phyloP scores from a whole-genome alignment of 306 rosid species.

The Delonix regia region DNA sequence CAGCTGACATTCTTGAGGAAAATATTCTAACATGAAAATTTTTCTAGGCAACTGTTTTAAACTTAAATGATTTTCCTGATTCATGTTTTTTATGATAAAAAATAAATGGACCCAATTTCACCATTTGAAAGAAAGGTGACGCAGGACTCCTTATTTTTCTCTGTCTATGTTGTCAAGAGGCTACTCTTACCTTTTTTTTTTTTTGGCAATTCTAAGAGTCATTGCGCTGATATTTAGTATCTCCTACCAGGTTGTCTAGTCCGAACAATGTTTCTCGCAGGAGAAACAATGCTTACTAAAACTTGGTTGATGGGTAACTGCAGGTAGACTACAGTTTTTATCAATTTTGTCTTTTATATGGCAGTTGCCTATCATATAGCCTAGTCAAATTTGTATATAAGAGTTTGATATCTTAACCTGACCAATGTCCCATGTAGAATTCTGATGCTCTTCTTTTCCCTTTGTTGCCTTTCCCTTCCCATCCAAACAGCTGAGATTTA shows the following conservation, averaged over 20 bases:
- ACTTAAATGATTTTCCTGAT: constrained; percentile 12
- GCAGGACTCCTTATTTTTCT: constrained; percentile 15
- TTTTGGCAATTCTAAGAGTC: constrained; percentile 8
- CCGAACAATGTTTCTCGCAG: constrained; percentile 55
- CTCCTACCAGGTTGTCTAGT: constrained; percentile 49
- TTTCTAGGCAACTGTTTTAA: constrained; percentile 8
- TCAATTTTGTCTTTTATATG: constrained; percentile 46
- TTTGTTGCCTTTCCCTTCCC: constrained; percentile 94
- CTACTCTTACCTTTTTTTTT: constrained; percentile 18
- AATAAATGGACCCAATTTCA: background rate
- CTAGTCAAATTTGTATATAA: constrained; percentile 44
- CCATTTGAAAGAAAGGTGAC: background rate
- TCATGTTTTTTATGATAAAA: background rate
- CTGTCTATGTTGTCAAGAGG: background rate
- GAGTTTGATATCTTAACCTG: constrained; percentile 75
- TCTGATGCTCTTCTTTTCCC: constrained; percentile 96
- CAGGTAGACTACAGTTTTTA: constrained; percentile 49
- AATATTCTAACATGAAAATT: constrained; percentile 10
- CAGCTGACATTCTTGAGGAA: constrained; percentile 15
- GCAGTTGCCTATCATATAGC: constrained; percentile 45
- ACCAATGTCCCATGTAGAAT: constrained; percentile 73
- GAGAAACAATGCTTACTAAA: constrained; percentile 58
- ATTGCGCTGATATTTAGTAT: constrained; percentile 28
- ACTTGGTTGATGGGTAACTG: constrained; percentile 31
- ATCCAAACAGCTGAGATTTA: constrained; percentile 93